Conservation (phyloP, 2,329 filamentous ascomycete species). For the Xylariales sp. region DNA sequence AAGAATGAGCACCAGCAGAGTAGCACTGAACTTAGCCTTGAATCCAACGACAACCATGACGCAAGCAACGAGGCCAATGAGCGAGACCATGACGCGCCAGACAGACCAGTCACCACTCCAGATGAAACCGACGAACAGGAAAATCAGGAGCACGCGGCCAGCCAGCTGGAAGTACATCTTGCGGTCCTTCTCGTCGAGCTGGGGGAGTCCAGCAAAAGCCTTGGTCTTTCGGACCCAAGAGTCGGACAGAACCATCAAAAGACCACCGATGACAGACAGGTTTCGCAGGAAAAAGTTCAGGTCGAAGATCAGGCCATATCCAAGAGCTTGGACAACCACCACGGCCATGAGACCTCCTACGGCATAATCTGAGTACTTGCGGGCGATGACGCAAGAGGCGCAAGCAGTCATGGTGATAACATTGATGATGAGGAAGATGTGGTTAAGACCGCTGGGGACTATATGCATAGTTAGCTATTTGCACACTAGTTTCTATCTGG, state of each 20-base stretch:
- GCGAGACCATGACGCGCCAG: slow-evolving; percentile 78
- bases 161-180: slow-evolving; percentile 99
- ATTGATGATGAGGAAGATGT: slow-evolving; percentile 88
- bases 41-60: slow-evolving; percentile 99
- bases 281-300: slow-evolving; percentile 99
- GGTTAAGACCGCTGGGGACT: slow-evolving; percentile 87
- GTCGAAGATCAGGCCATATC: slow-evolving; percentile 97
- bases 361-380: slow-evolving; percentile 90
- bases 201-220: slow-evolving; percentile 88
- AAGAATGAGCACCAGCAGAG: slow-evolving; percentile 88
- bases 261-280: slow-evolving; percentile 91
- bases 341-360: slow-evolving; percentile 87
- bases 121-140: slow-evolving; percentile 95
- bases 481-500: no score
- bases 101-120: slow-evolving; percentile 92
- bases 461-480: slow-evolving; percentile 17
- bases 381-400: slow-evolving; percentile 81
- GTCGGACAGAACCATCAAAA: slow-evolving; percentile 97
- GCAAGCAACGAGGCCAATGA: slow-evolving; percentile 84
- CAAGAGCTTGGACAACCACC: slow-evolving; percentile 87
- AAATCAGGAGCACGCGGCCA: slow-evolving; percentile 90
- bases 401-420: slow-evolving; percentile 82
- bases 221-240: slow-evolving; percentile 98
- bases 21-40: slow-evolving; percentile 99
- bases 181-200: slow-evolving; percentile 97